Base-by-base conservation (phyloP, 192 early-diverging fungal genomes). In the Coemansia sp. region DNA sequence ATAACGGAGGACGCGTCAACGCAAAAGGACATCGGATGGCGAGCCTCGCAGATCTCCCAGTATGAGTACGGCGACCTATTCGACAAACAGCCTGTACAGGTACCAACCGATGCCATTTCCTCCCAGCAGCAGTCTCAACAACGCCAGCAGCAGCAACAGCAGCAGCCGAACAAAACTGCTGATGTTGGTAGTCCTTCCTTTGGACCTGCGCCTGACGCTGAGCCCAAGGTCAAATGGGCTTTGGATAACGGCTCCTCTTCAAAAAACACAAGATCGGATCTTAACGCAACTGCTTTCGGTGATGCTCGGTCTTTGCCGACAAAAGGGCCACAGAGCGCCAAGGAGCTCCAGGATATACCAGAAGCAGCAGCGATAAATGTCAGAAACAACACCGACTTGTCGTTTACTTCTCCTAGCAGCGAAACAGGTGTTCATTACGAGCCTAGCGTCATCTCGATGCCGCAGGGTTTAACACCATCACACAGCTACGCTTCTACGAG, bases 1-100 rank as follows among this genome's bases (percentile, higher is more conserved):
- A 20, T 53, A 37, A 57, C 23, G 12, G 33, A 48, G 21, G 26
- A 70, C 34, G 35, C 29, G 52, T 37, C 52, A 33, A n/a, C 31
- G 20, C 25, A 39, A 55, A 58, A 56, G 33, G 64, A 60, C 16
- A 26, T n/a, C 28, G 45, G 45, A 5, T 72, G 76, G 76, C 42
- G 35, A 13, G 58, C 53, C 1, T 42, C 63, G 1, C 65, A 62
- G 26, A 51, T 77, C 8, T 61, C 61, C 2, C 58, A 68, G 21
- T 81, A 81, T 34, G 79, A 81, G 61, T 81, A 81, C 46, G 42
- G 56, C 2, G 57, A 34, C 4, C 60, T 59, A 5, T 42, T 34
- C 26, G 56, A 53, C 5, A 31, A 16, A 4, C 34, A 48, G 26
- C 63, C 34, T 34, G 52, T 31, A 30, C 58, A 49, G 21, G 23